These are phyloP conservation scores for Flueggea neowawraea DNA, from an alignment of 441 rosid genomes.

Conservation along the genomic window DNA sequence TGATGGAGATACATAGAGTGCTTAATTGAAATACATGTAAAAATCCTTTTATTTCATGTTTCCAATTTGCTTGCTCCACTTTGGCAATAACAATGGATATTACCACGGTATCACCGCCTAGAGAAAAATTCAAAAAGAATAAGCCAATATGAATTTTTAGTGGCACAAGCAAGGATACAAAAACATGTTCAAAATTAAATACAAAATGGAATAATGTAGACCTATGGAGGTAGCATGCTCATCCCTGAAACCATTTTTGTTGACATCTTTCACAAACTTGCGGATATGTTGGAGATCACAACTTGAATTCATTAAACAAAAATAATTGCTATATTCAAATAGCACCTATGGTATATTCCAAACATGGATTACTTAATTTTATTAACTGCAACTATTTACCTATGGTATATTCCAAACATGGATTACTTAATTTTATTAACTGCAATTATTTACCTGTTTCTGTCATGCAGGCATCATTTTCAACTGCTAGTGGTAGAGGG, in stretches of 20 bases:
- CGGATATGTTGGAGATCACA: too few species aligned
- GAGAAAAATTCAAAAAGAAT: too few species aligned
- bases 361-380: too few species aligned
- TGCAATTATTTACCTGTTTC: slow-evolving; percentile 20
- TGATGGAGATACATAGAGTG: not conserved
- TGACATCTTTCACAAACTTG: too few species aligned
- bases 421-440: too few species aligned
- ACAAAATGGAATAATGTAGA: not conserved
- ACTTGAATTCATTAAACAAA: too few species aligned
- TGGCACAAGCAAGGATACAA: not conserved
- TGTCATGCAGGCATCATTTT: slow-evolving; percentile 18
- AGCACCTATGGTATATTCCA: too few species aligned
- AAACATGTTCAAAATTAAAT: not conserved
- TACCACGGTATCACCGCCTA: not conserved
- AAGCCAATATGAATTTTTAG: not conserved
- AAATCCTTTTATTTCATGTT: not conserved
- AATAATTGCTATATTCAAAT: too few species aligned
- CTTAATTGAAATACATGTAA: not conserved
- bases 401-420: too few species aligned
- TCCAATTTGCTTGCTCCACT: not conserved
- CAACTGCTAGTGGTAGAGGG: slow-evolving; percentile 24
- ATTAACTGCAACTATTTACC: not conserved
- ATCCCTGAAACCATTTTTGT: too few species aligned
- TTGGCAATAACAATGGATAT: not conserved
- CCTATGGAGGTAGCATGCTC: too few species aligned